Percentiles rank a stretch among this genome's conserved stretches.
These are phyloP conservation scores for Raddia distichophylla DNA, from an alignment of 176 grass and related monocot species.

Conservation along the genomic window DNA sequence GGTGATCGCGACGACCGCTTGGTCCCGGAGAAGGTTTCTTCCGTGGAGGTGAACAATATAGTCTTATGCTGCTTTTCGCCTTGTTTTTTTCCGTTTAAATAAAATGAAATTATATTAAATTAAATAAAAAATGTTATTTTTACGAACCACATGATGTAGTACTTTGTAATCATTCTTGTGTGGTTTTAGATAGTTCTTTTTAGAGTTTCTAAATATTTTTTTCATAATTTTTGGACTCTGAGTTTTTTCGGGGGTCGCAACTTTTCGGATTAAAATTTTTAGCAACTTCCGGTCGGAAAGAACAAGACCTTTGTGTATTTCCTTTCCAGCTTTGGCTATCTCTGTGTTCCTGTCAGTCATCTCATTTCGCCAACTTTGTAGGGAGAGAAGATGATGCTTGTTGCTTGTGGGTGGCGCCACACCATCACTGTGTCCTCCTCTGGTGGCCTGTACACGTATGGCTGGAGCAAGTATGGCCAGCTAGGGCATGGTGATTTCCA, in stretches of 20 bases:
- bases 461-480: slow-evolving; percentile 90
- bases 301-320: background rate
- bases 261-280: too few relatives aligned
- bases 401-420: slow-evolving; percentile 84
- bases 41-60: slow-evolving; percentile 46
- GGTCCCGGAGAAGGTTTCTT: slow-evolving; percentile 62
- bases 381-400: slow-evolving; percentile 64
- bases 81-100: too few relatives aligned
- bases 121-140: too few relatives aligned
- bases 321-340: background rate
- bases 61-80: background rate
- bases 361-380: slow-evolving; percentile 15
- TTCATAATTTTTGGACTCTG: too few relatives aligned
- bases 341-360: background rate
- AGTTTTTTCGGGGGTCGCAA: too few relatives aligned
- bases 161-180: too few relatives aligned
- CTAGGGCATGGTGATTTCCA: slow-evolving; percentile 79
- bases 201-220: too few relatives aligned
- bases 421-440: slow-evolving; percentile 56
- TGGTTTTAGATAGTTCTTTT: too few relatives aligned
- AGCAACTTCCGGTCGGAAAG: too few relatives aligned
- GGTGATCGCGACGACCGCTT: slow-evolving; percentile 65
- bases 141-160: too few relatives aligned
- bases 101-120: too few relatives aligned
- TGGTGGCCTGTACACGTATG: slow-evolving; percentile 69